Percentiles rank a stretch among this genome's conserved stretches.
Conservation (phyloP, 2,329 filamentous ascomycete species). For the Ophiocordyceps unilateralis region DNA sequence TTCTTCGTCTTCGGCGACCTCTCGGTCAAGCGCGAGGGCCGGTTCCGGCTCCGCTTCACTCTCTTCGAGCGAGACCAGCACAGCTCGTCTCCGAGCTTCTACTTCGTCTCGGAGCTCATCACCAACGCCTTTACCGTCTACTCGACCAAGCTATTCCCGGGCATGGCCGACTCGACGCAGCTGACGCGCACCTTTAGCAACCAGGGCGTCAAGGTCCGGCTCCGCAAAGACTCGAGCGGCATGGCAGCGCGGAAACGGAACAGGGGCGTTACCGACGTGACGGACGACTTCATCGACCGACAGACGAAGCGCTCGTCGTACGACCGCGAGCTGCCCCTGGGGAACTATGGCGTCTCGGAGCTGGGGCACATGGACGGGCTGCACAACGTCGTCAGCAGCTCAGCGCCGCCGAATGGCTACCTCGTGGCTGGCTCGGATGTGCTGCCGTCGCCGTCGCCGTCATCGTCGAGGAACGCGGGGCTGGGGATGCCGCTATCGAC, state of each 20-base stretch:
- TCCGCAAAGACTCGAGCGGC: conserved; percentile 65
- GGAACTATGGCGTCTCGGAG: conserved; percentile 5
- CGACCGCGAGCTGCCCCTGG: conserved; percentile 5
- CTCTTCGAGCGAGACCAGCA: conserved; percentile 35
- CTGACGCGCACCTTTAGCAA: conserved; percentile 72
- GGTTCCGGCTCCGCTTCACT: conserved; percentile 57
- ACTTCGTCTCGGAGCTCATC: conserved; percentile 15
- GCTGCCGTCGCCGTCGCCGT: conserved; percentile 1
- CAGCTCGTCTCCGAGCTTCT: conserved; percentile 6
- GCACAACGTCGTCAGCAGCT: conserved; percentile 2
- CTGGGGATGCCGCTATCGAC: conserved; percentile 5
- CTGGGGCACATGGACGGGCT: conserved; percentile 5
- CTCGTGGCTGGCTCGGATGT: conserved; percentile 2
- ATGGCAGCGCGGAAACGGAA: conserved; percentile 30
- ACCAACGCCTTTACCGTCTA: conserved; percentile 49
- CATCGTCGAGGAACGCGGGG: conserved; percentile 3
- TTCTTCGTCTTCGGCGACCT: conserved; percentile 89
- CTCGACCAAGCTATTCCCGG: conserved; percentile 53
- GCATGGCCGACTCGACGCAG: conserved; percentile 66
- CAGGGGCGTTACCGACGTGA: conserved; percentile 8
- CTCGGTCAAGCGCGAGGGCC: conserved; percentile 58
- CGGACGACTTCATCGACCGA: conserved; percentile 5
- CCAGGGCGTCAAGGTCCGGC: conserved; percentile 65
- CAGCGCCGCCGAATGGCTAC: conserved; percentile 3
- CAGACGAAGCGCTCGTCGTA: conserved; percentile 8